Evolutionary conservation across 306 rosid genomes (phyloP), one percentile per base, ranked within the genome.

Genomic region (Dicorynia guianensis): DNA sequence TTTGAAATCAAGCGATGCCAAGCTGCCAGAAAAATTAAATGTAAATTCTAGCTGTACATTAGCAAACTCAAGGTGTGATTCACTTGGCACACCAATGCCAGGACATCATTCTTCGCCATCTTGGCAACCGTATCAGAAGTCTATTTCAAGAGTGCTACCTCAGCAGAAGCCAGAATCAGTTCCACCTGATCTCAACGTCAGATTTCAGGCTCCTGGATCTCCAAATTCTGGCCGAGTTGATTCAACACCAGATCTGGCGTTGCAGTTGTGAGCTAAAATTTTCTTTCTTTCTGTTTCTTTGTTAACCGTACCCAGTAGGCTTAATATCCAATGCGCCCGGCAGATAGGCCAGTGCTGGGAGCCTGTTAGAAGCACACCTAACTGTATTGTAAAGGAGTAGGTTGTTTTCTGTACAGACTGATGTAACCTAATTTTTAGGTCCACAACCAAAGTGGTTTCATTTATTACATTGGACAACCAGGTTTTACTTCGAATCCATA

Each of bases 171-270:
- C 83, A 4, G 86, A 76, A 17, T 78, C 84, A 9, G 86, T 82
- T 83, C 91, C 93, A 5, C 93, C 91, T 2, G 93, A 89, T 54
- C 78, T 84, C 56, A 86, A 89, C 10, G 79, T 87, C 65, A 82
- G 83, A 74, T 89, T 89, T 74, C 89, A 89, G 75, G 81, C 89
- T 43, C 86, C 93, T 20, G 88, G 89, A 19, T 85, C 93, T 35
- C 89, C 91, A 76, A 82, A 81, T 83, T 86, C 86, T 75, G 80
- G 86, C 80, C 69, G 77, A 73, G 86, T 78, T 74, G 91, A 89
- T 65, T 82, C 91, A 30, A 65, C 85, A 18, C 93, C 93, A 63
- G 91, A 86, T 79, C 82, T 86, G 80, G 89, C 80, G 63, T 82
- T 89, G 82, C 93, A 89, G 82, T 85, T 89, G 11, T 86, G 87